Conservation (phyloP, 192 early-diverging fungal species). For the Umbelopsis sp. region DNA sequence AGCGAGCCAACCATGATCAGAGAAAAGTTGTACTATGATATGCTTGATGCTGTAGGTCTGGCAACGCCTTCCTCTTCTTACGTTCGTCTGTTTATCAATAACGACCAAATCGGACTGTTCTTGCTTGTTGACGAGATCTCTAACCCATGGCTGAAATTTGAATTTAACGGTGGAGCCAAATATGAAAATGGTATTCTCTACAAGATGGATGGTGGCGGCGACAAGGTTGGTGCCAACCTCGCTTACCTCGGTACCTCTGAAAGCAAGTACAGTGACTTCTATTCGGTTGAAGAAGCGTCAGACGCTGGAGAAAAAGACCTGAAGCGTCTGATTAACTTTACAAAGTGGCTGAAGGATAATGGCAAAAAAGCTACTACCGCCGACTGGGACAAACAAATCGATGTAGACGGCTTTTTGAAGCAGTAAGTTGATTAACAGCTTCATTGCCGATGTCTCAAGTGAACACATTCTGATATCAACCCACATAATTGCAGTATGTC, state of each 20-base stretch:
- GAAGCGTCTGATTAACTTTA: slow-evolving; percentile 27
- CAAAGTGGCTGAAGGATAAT: slow-evolving; percentile 27
- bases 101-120: slow-evolving; percentile 42
- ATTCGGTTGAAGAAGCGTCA: slow-evolving; percentile 24
- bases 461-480: neutral
- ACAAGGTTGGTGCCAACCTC: slow-evolving; percentile 10
- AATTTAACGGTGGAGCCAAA: slow-evolving; percentile 34
- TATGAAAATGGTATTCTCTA: slow-evolving; percentile 30
- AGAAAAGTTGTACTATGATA: slow-evolving; percentile 46
- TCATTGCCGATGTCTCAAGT: neutral
- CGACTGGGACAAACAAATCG: slow-evolving; percentile 27
- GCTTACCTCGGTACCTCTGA: slow-evolving; percentile 13
- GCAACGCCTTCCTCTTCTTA: slow-evolving; percentile 37
- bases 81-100: slow-evolving; percentile 42
- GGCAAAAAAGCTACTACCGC: slow-evolving; percentile 24
- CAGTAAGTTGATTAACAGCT: slow-evolving; percentile 21
- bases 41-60: slow-evolving; percentile 34
- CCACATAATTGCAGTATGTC: slow-evolving; percentile 27
- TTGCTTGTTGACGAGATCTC: slow-evolving; percentile 48
- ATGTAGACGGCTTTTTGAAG: slow-evolving; percentile 28
- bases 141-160: slow-evolving; percentile 44
- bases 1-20: slow-evolving; percentile 43
- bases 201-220: slow-evolving; percentile 1
- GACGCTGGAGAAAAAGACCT: slow-evolving; percentile 2
- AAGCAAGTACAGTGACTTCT: slow-evolving; percentile 20